Conservation (phyloP, 148 eudicot genomes). For the Salicornia ramosissima region DNA sequence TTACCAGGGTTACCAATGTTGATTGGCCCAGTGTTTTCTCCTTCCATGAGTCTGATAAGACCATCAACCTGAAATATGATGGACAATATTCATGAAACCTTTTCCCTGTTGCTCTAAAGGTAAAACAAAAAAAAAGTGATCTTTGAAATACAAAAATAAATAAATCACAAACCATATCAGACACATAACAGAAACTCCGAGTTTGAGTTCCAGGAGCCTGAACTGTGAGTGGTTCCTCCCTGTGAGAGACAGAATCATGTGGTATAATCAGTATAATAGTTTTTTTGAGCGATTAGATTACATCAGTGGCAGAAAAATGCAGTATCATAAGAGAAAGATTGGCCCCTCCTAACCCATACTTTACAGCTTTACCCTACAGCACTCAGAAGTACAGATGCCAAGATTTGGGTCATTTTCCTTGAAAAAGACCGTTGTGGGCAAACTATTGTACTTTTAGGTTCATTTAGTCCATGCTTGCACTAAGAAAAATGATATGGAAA, state of each 20-base stretch:
- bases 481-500: no score
- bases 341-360: neutral
- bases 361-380: neutral
- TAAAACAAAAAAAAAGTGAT: neutral
- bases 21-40: slow-evolving; percentile 87
- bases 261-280: neutral
- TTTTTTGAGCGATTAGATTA: neutral
- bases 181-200: slow-evolving; percentile 92
- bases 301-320: neutral
- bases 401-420: neutral
- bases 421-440: neutral
- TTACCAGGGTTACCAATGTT: slow-evolving; percentile 94
- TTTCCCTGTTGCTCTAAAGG: neutral
- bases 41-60: slow-evolving; percentile 95
- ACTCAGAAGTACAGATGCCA: no score
- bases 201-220: slow-evolving; percentile 98
- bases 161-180: slow-evolving; percentile 75
- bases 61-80: slow-evolving; percentile 72
- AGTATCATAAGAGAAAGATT: neutral
- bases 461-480: no score
- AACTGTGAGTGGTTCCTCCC: slow-evolving; percentile 88
- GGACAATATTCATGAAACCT: neutral
- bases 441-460: no score
- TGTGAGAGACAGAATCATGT: slow-evolving; percentile 22
- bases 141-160: neutral